These are phyloP conservation scores for Trichoderma oligosporum DNA, from an alignment of 2,329 filamentous ascomycete species.

Conservation along the genomic window DNA sequence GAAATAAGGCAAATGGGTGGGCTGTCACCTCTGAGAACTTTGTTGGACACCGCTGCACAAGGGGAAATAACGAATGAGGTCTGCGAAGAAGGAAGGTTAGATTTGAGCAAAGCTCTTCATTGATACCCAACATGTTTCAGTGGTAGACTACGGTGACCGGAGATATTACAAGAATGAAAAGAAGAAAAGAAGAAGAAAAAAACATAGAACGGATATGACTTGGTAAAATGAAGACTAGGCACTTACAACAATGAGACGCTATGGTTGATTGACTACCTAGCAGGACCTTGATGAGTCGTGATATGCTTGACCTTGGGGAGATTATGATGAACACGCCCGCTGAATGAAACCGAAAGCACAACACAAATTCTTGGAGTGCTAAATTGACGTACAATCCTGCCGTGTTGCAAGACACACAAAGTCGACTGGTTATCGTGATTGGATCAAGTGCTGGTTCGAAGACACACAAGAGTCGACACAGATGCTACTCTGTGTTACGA, in stretches of 20 bases:
- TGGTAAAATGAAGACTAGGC: neutral
- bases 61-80: neutral
- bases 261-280: neutral
- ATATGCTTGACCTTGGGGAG: neutral
- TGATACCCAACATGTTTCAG: neutral
- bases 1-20: neutral
- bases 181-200: no score
- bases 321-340: neutral
- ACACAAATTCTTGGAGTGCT: neutral
- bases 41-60: neutral
- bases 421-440: slow-evolving; percentile 19
- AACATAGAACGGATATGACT: neutral
- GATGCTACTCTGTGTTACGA: neutral
- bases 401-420: neutral
- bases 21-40: neutral
- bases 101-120: neutral
- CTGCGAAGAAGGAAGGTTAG: neutral
- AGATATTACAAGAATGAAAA: neutral
- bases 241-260: neutral
- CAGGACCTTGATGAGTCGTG: neutral
- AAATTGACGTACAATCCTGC: slow-evolving; percentile 1
- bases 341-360: neutral
- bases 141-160: neutral
- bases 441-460: slow-evolving; percentile 3
- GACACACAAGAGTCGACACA: neutral